Base-by-base conservation (phyloP, 345 rosid species). In the Gossypium bickii region DNA sequence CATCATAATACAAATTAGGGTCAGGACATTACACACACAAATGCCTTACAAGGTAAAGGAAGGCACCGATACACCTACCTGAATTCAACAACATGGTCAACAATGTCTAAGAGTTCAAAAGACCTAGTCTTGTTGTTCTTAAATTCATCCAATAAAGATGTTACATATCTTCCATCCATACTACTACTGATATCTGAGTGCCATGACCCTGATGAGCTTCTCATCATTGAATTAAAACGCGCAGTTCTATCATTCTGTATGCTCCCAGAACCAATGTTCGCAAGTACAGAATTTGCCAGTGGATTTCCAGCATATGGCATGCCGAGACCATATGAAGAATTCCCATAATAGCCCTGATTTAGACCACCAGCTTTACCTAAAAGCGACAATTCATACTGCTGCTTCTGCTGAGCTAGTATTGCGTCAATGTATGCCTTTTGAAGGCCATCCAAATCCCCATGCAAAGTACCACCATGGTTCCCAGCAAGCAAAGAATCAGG, bases 41-140 rank as follows among this genome's bases (percentile, higher is more conserved):
- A 75, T 34, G 43, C 73, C 70, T 65, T 63, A 68, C 43, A 76
- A 70, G 74, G 24, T 67, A 58, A 74, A 61, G 56, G 61, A 41
- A 67, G 41, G 34, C 63, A 76, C 71, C 43, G 59, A 15, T 53
- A 22, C 8, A 47, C 48, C 47, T 76, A 93, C 99, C 99, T 93
- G 91, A 95, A 93, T 80, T 93, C 93, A 71, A 92, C 91, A 77
- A 92, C 90, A 76, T 91, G 95, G 41, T 80, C 92, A 78, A 81
- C 74, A 62, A 94, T 87, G 65, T 91, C 95, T 59, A 88, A 83
- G 68, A 92, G 88, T 78, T 94, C 94, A 75, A 90, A 89, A 72
- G 90, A 82, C 80, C 86, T 83, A 60, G 86, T 79, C 84, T 93
- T 93, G 83, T 83, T 91, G 84, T 82, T 89, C 91, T 95, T 95